Evolutionary conservation across 352 stramenopile species (phyloP).

Genomic region (Globisporangium spinosum): DNA sequence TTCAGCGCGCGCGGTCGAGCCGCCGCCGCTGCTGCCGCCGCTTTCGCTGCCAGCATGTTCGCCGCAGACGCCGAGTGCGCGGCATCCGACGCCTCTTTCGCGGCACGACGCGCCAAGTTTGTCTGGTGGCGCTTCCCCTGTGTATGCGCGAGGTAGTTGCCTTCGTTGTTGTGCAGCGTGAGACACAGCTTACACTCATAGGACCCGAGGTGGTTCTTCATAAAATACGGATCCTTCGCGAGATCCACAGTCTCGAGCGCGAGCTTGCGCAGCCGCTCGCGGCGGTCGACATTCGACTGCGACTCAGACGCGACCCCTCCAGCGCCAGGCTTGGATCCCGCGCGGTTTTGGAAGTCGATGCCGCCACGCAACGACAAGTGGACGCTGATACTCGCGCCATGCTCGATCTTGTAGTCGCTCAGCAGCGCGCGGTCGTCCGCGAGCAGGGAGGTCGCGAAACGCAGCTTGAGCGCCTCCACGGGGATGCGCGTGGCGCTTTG

Average conservation of each 20-base stretch:
- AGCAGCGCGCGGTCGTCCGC: slow-evolving; percentile 20
- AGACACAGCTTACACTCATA: slow-evolving; percentile 99
- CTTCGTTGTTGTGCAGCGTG: slow-evolving; percentile 98
- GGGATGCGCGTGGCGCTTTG: slow-evolving; percentile 21
- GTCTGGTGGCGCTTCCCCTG: slow-evolving; percentile 99
- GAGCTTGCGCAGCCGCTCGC: slow-evolving; percentile 95
- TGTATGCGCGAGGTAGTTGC: slow-evolving; percentile 99
- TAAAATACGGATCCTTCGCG: slow-evolving; percentile 99
- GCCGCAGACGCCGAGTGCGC: slow-evolving; percentile 43
- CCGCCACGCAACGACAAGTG: slow-evolving; percentile 20
- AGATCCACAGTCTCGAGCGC: slow-evolving; percentile 99
- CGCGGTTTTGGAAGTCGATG: slow-evolving; percentile 88
- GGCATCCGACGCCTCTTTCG: slow-evolving; percentile 71
- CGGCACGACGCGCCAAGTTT: slow-evolving; percentile 91
- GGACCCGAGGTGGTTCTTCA: slow-evolving; percentile 98
- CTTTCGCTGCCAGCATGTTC: slow-evolving; percentile 37
- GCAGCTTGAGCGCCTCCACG: slow-evolving; percentile 18
- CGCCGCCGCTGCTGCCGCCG: slow-evolving; percentile 37
- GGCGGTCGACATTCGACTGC: slow-evolving; percentile 89
- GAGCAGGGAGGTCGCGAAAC: slow-evolving; percentile 22
- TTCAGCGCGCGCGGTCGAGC: slow-evolving; percentile 82
- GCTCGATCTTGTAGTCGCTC: slow-evolving; percentile 17
- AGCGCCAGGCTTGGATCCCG: slow-evolving; percentile 73
- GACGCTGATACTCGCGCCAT: slow-evolving; percentile 20
- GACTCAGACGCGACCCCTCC: slow-evolving; percentile 75